phyloP scores from a whole-genome alignment of 192 early-diverging fungal genomes.

The Backusella mclennaniae region DNA sequence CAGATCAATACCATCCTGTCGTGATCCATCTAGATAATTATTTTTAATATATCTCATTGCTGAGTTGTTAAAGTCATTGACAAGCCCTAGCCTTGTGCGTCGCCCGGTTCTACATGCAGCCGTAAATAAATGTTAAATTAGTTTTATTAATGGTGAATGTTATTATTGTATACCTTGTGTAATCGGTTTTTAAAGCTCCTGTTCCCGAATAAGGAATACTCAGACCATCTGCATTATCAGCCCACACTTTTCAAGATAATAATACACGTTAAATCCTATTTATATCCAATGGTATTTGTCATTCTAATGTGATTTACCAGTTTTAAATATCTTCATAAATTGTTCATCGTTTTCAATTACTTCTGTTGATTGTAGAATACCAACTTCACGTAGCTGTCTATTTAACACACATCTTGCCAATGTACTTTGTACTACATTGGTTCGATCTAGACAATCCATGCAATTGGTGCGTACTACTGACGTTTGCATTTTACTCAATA shows the following conservation, averaged over 20 bases:
- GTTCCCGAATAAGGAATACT: slow-evolving; percentile 92
- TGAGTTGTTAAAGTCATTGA: slow-evolving; percentile 79
- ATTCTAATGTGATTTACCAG: slow-evolving; percentile 46
- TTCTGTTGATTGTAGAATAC: slow-evolving; percentile 59
- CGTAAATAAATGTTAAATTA: not conserved
- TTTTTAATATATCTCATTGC: slow-evolving; percentile 86
- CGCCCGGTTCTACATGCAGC: slow-evolving; percentile 68
- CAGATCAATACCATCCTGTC: slow-evolving; percentile 91
- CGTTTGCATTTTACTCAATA: slow-evolving; percentile 52
- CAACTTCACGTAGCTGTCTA: slow-evolving; percentile 66
- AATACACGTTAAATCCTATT: not conserved
- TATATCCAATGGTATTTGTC: not conserved
- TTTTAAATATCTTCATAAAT: slow-evolving; percentile 77
- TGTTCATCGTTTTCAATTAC: slow-evolving; percentile 58
- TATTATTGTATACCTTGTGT: slow-evolving; percentile 60
- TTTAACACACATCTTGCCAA: slow-evolving; percentile 75
- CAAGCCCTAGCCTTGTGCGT: slow-evolving; percentile 73
- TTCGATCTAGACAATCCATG: slow-evolving; percentile 98
- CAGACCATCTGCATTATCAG: slow-evolving; percentile 93
- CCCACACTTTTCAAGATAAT: slow-evolving; percentile 71
- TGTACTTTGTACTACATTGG: slow-evolving; percentile 98
- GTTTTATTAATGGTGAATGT: not conserved
- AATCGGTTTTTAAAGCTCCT: slow-evolving; percentile 96
- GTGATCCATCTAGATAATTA: slow-evolving; percentile 89
- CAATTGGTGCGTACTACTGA: slow-evolving; percentile 94